phyloP scores from a whole-genome alignment of 495 filamentous ascomycete species.

The Cercophora newfieldiana region DNA sequence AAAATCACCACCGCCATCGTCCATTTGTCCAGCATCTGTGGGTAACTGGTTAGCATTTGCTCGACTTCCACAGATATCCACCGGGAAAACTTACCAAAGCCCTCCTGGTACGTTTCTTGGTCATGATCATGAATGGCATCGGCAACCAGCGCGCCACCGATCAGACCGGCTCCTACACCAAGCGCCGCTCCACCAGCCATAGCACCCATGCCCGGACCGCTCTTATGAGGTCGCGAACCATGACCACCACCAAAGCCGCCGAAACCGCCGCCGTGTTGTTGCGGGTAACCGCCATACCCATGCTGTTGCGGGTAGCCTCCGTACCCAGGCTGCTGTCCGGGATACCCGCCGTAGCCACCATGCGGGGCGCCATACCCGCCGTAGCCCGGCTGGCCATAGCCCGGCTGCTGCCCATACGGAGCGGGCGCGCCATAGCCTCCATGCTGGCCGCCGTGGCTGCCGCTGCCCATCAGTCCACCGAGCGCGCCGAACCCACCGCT shows the following conservation, averaged over 20 bases:
- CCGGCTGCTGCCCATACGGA: slow-evolving; percentile 25
- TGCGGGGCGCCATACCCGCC: slow-evolving; percentile 41
- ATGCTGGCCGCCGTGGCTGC: slow-evolving; percentile 18
- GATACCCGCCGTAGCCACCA: slow-evolving; percentile 40
- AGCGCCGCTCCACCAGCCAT: slow-evolving; percentile 69
- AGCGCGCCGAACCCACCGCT: slow-evolving; percentile 17
- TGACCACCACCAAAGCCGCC: not conserved
- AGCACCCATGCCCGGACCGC: slow-evolving; percentile 59
- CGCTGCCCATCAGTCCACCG: slow-evolving; percentile 17
- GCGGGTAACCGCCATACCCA: slow-evolving; percentile 32
- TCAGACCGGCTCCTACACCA: slow-evolving; percentile 72
- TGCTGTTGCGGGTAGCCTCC: slow-evolving; percentile 36
- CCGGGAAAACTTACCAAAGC: slow-evolving; percentile 37
- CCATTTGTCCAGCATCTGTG: slow-evolving; percentile 6
- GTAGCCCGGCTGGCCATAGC: slow-evolving; percentile 44
- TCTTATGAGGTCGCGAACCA: slow-evolving; percentile 21
- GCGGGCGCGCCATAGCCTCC: slow-evolving; percentile 20
- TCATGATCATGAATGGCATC: slow-evolving; percentile 63
- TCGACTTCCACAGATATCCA: not conserved
- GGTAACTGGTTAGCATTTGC: not conserved
- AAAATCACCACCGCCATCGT: slow-evolving; percentile 12
- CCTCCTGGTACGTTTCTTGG: slow-evolving; percentile 52
- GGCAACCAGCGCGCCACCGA: slow-evolving; percentile 69
- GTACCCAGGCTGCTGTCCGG: slow-evolving; percentile 21
- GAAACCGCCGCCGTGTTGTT: slow-evolving; percentile 9